These are phyloP conservation scores for Dactylellina leptospora DNA, from an alignment of 2,329 filamentous ascomycete genomes.

Conservation along the genomic window DNA sequence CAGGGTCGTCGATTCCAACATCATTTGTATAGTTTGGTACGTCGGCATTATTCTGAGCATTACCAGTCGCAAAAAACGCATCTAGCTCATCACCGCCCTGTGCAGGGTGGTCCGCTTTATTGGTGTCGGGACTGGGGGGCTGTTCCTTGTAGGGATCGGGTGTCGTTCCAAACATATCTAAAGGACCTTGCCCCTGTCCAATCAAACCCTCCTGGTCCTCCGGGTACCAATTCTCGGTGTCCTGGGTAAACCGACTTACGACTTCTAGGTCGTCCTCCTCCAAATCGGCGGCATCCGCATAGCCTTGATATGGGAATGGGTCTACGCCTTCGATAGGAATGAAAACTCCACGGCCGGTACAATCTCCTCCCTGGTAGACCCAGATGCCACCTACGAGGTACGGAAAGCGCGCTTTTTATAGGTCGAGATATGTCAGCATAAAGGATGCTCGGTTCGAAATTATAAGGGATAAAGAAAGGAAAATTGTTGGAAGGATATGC, in stretches of 20 bases:
- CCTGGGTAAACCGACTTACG: neutral
- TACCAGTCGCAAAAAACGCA: neutral
- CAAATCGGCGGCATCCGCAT: neutral
- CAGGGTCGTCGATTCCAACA: neutral
- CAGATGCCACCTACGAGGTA: slow-evolving; percentile 8
- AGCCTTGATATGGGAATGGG: neutral
- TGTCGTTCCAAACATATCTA: too few relatives aligned
- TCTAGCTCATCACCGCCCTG: neutral
- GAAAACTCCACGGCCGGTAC: slow-evolving; percentile 2
- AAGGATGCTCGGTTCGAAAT: neutral
- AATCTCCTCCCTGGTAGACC: neutral
- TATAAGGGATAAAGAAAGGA: too few relatives aligned
- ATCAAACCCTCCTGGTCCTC: too few relatives aligned
- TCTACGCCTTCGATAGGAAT: neutral
- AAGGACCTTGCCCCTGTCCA: too few relatives aligned
- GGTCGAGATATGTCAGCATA: neutral
- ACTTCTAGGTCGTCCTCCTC: neutral
- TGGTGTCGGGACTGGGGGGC: slow-evolving; percentile 1
- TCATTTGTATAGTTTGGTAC: neutral
- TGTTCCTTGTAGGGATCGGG: neutral
- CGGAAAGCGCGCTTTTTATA: slow-evolving; percentile 11
- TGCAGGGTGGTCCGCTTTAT: neutral
- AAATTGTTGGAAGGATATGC: too few relatives aligned
- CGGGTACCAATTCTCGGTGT: neutral
- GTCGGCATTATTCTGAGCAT: neutral